phyloP scores from a whole-genome alignment of 306 rosid species.

The Pueraria montana region DNA sequence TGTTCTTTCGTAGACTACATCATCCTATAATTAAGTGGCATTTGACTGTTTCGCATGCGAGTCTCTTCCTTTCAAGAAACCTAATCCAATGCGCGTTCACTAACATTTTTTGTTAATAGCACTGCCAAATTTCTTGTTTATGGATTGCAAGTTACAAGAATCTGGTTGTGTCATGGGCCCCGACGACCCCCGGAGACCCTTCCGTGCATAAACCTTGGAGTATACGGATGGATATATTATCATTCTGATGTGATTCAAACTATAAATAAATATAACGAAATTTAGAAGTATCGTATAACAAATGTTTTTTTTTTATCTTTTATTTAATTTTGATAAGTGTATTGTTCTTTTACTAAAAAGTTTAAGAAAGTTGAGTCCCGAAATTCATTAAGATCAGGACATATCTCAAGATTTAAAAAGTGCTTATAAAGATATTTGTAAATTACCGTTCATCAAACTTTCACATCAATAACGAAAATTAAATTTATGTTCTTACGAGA shows the following conservation, averaged over 20 bases:
- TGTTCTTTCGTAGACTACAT: background rate
- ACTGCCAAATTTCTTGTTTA: background rate
- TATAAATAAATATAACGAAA: background rate
- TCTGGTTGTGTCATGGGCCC: background rate
- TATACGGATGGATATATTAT: background rate
- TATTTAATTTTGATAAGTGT: no score
- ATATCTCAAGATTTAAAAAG: no score
- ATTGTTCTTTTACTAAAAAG: no score
- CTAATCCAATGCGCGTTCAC: background rate
- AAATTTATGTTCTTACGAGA: no score
- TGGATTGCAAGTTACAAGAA: constrained; percentile 1
- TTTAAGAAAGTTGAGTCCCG: no score
- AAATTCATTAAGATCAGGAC: no score
- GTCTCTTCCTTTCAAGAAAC: constrained; percentile 32
- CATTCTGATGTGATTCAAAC: background rate
- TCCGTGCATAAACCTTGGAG: constrained; percentile 10
- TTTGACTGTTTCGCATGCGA: constrained; percentile 4
- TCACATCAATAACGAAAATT: no score
- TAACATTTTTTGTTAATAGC: constrained; percentile 1
- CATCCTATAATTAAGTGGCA: constrained; percentile 1
- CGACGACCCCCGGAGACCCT: background rate
- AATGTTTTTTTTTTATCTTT: background rate
- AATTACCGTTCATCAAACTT: no score
- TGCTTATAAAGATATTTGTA: no score
- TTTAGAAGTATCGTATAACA: background rate